Evolutionary conservation across 345 rosid genomes (phyloP), one percentile per base, ranked within the genome.

Genomic region (thale cress (Arabidopsis thaliana)): DNA sequence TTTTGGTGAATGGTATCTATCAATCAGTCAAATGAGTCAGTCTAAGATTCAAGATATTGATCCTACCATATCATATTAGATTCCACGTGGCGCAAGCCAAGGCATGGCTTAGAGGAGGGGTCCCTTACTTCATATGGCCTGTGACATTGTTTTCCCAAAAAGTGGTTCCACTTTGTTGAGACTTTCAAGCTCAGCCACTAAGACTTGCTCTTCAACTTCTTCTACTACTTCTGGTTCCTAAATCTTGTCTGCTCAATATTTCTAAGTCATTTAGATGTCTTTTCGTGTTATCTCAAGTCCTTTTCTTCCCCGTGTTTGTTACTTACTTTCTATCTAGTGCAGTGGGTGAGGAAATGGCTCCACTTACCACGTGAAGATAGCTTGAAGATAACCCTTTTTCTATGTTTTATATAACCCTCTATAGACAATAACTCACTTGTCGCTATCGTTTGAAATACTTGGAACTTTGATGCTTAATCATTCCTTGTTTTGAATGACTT

Each of bases 351-450:
- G 77, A 50, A n/a, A 42, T 78, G 68, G 77, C 72, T 72, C 81
- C 81, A 78, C 81, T 71, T 78, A 65, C 80, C 77, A 78, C 68
- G 73, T 78, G 77, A 65, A 78, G 56, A 69, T 67, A 59, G 62
- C 34, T 50, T 75, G 61, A 67, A 50, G 67, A 60, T 53, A 49
- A 22, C 37, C n/a, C 51, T 11, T 59, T 66, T 65, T 65, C 13
- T 65, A 56, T 58, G 67, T 65, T 57, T 1, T 71, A 71, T 71
- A 71, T 77, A 70, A 56, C 71, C 72, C 16, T 57, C 59, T 55
- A 65, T 55, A 65, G 2, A 71, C 48, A 56, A 20, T 71, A 1
- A 48, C 62, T 78, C 62, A 72, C 25, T 59, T 60, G 79, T 67
- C 73, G 6, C 62, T 75, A 22, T 59, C 73, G 4, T 65, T 75